Evolutionary conservation across 2,329 filamentous ascomycete genomes (phyloP).

Genomic region (Neodidymelliopsis sp.): DNA sequence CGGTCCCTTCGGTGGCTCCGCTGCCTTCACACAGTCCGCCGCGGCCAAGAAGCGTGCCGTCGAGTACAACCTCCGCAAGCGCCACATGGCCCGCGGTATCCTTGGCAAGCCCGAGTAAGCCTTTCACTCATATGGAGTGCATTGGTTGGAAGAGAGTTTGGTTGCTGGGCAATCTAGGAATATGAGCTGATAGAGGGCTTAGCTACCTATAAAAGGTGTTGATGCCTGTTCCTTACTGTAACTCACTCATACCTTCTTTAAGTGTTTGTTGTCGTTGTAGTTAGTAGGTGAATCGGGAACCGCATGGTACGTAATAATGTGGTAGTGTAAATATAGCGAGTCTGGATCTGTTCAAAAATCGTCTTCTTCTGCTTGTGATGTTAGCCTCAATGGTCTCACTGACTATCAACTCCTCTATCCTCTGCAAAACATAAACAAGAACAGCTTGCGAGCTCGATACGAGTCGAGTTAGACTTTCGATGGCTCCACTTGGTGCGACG

Average conservation of each 20-base stretch:
- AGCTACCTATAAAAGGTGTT: conserved; percentile 3
- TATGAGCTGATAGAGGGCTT: conserved; percentile 14
- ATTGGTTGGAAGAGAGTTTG: conserved; percentile 4
- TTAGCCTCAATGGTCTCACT: no score
- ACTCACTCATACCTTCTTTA: conserved; percentile 25
- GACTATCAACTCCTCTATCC: no score
- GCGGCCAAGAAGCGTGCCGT: conserved; percentile 68
- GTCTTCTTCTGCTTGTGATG: conserved; percentile 1
- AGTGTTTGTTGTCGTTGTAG: conserved; percentile 12
- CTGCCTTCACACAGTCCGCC: conserved; percentile 68
- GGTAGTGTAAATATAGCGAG: conserved; percentile 21
- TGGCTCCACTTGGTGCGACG: background rate
- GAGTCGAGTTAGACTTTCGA: conserved; percentile 5
- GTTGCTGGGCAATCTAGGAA: conserved; percentile 25
- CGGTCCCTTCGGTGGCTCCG: conserved; percentile 72
- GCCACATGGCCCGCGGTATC: conserved; percentile 46
- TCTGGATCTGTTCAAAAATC: conserved; percentile 16
- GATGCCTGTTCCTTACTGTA: conserved; percentile 11
- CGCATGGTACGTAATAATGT: conserved; percentile 16
- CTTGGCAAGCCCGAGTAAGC: conserved; percentile 43
- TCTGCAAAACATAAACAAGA: background rate
- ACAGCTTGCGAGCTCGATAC: background rate
- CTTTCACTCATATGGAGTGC: background rate
- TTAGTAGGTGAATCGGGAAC: conserved; percentile 14
- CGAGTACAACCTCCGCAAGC: conserved; percentile 58